Percentiles rank a stretch among this genome's conserved stretches.
phyloP scores from a whole-genome alignment of 129 eudicot species.

The Chrysanthemum makinoi region DNA sequence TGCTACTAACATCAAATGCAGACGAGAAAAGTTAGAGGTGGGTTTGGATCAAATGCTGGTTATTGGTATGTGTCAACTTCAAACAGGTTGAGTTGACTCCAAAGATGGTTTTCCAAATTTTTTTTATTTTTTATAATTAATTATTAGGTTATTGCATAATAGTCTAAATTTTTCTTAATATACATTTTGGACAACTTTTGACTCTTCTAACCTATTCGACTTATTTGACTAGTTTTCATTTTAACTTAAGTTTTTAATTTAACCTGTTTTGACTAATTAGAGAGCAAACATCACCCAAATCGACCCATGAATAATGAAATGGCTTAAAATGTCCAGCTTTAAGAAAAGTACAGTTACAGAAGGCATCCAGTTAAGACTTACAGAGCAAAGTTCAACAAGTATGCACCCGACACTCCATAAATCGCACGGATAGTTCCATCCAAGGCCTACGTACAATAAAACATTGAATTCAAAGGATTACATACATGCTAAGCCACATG shows the following conservation, averaged over 20 bases:
- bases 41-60: not conserved
- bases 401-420: slow-evolving; percentile 94
- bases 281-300: not conserved
- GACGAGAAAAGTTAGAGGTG: not conserved
- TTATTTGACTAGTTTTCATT: not conserved
- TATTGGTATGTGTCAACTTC: no score
- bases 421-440: slow-evolving; percentile 94
- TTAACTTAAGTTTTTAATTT: no score
- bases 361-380: slow-evolving; percentile 35
- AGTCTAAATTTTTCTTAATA: not conserved
- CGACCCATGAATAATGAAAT: not conserved
- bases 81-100: no score
- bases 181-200: not conserved
- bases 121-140: not conserved
- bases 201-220: not conserved
- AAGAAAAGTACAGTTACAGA: not conserved
- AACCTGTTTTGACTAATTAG: not conserved
- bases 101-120: not conserved
- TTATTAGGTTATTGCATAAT: no score
- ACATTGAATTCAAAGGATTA: slow-evolving; percentile 3
- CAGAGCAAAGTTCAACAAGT: slow-evolving; percentile 86
- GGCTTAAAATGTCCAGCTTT: not conserved
- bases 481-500: not conserved
- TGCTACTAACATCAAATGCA: slow-evolving; percentile 7
- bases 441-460: slow-evolving; percentile 55